Conservation (phyloP, 2,329 filamentous ascomycete genomes). For the Aureobasidium sp. region DNA sequence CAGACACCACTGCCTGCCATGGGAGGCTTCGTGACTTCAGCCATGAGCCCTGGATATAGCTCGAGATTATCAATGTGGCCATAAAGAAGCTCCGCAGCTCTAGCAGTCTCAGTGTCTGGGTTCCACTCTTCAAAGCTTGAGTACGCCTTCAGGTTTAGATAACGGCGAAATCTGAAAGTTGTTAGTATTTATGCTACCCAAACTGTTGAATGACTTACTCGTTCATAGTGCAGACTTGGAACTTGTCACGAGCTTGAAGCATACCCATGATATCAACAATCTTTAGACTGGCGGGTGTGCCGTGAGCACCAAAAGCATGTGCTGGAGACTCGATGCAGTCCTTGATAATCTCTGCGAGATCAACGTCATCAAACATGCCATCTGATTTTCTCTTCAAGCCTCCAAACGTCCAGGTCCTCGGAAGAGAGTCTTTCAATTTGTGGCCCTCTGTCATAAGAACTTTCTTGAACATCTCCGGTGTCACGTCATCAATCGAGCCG, state of each 20-base stretch:
- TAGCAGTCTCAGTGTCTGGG: conserved; percentile 31
- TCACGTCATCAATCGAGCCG: conserved; percentile 38
- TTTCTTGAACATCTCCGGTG: conserved; percentile 36
- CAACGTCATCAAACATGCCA: conserved; percentile 38
- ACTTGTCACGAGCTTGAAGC: conserved; percentile 39
- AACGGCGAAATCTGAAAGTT: conserved; percentile 28
- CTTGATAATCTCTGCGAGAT: conserved; percentile 41
- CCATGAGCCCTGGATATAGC: conserved; percentile 52
- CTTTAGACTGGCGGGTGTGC: conserved; percentile 41
- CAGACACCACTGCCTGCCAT: conserved; percentile 43
- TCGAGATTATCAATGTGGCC: conserved; percentile 49
- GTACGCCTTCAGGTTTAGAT: conserved; percentile 33
- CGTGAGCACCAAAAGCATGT: conserved; percentile 45
- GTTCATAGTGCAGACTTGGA: conserved; percentile 48
- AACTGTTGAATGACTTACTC: conserved; percentile 31
- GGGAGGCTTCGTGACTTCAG: conserved; percentile 49
- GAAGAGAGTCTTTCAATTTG: conserved; percentile 28
- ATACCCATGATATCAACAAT: conserved; percentile 45
- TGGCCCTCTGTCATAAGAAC: conserved; percentile 35
- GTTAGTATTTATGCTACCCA: background rate
- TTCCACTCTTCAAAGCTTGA: conserved; percentile 31
- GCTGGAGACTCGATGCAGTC: conserved; percentile 43
- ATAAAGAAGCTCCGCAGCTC: conserved; percentile 41
- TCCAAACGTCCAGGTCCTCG: conserved; percentile 38
- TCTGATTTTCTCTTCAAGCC: conserved; percentile 35